A percentile compares a stretch with the other conserved stretches of the same genome.
These are phyloP conservation scores for Spathaspora girioi DNA, from an alignment of 805 yeast genomes.

Conservation along the genomic window DNA sequence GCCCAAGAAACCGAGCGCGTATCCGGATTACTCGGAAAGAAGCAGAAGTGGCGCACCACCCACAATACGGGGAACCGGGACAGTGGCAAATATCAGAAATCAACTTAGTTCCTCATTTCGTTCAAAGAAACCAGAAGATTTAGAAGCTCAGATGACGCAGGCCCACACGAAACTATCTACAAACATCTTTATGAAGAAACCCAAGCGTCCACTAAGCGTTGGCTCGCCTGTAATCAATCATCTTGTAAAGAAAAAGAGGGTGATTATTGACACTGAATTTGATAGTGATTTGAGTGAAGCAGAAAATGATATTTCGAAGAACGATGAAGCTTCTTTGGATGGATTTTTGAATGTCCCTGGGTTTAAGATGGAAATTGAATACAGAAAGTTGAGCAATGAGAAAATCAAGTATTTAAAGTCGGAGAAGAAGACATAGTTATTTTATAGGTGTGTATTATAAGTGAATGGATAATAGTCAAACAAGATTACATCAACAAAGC, in stretches of 20 bases:
- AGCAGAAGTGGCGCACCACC: neutral
- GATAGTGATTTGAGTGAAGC: slow-evolving; percentile 22
- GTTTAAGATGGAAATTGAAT: slow-evolving; percentile 5
- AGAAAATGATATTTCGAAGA: slow-evolving; percentile 12
- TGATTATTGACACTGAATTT: slow-evolving; percentile 7
- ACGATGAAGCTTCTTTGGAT: slow-evolving; percentile 6
- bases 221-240: neutral
- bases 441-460: neutral
- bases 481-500: neutral
- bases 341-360: slow-evolving; percentile 8
- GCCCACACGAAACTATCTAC: neutral
- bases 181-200: neutral
- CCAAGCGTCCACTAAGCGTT: neutral
- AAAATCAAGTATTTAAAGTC: slow-evolving; percentile 1
- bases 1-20: neutral
- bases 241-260: neutral
- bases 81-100: slow-evolving; percentile 2
- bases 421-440: neutral
- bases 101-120: neutral
- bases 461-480: neutral
- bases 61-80: neutral
- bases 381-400: slow-evolving; percentile 4
- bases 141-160: neutral
- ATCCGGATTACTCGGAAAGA: neutral
- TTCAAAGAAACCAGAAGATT: neutral